phyloP scores from a whole-genome alignment of 768 basidiomycete genomes.

The Boletus tomentosulus region DNA sequence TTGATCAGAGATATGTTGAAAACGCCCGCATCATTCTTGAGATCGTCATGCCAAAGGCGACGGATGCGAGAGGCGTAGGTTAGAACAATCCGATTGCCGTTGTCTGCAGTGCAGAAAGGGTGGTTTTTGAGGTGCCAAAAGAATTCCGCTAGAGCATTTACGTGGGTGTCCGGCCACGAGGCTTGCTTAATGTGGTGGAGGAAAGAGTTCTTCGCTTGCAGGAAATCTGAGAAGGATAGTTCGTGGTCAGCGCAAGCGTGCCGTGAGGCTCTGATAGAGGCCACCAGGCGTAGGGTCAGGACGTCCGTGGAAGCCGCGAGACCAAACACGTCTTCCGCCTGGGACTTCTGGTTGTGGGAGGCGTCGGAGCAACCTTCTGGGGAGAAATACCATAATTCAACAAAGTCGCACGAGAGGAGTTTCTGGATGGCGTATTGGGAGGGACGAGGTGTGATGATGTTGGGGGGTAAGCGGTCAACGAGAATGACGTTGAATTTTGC shows the following conservation, averaged over 20 bases:
- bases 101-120: background rate
- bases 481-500: too few species aligned
- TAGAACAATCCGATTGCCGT: background rate
- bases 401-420: background rate
- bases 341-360: too few species aligned
- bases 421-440: background rate
- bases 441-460: background rate
- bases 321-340: background rate
- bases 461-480: background rate
- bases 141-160: background rate
- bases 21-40: too few species aligned
- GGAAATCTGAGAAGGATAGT: background rate
- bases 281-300: background rate
- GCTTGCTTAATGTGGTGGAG: background rate
- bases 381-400: background rate
- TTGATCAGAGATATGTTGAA: background rate
- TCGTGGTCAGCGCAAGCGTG: background rate
- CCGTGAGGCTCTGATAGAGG: background rate
- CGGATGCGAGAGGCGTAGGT: background rate
- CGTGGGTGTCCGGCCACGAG: background rate
- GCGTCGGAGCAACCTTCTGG: background rate
- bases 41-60: background rate
- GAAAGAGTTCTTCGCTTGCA: too few species aligned
- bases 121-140: background rate
- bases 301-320: background rate